phyloP scores from a whole-genome alignment of 352 stramenopile genomes.

The Globisporangium okanoganense region DNA sequence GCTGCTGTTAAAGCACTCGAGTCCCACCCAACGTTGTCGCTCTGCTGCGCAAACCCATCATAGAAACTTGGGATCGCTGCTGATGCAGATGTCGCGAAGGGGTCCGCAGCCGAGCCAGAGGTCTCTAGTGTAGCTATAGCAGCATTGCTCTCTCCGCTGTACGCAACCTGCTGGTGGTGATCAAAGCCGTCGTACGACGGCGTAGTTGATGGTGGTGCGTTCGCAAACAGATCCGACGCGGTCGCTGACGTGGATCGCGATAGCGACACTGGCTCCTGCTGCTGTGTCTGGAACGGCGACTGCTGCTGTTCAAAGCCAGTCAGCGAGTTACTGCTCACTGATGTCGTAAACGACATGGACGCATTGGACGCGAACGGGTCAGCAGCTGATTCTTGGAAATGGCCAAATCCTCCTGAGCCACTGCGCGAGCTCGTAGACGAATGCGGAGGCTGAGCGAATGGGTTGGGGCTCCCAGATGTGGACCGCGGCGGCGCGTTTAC shows the following conservation, averaged over 20 bases:
- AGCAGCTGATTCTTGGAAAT: constrained; percentile 7
- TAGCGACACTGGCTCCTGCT: constrained; percentile 8
- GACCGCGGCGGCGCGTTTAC: not conserved
- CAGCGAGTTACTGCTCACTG: constrained; percentile 1
- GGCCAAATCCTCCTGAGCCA: not conserved
- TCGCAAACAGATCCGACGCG: constrained; percentile 9
- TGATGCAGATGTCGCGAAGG: constrained; percentile 8
- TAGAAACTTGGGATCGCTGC: constrained; percentile 1
- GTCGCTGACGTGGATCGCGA: constrained; percentile 4
- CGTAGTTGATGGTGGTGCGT: not conserved
- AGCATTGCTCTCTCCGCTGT: not conserved
- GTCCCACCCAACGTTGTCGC: not conserved
- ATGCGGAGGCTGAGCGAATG: constrained; percentile 9
- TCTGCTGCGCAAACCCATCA: constrained; percentile 3
- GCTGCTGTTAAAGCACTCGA: not conserved
- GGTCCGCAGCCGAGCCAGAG: not conserved
- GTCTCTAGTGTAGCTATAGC: not conserved
- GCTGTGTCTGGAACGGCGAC: not conserved
- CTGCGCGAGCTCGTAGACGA: constrained; percentile 5
- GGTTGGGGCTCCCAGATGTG: not conserved
- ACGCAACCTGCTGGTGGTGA: constrained; percentile 1
- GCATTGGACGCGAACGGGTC: constrained; percentile 18
- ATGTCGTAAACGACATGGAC: constrained; percentile 4
- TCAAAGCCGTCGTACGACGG: constrained; percentile 11
- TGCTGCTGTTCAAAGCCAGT: constrained; percentile 6